phyloP scores from a whole-genome alignment of 768 basidiomycete genomes.

The Suillus weaverae region DNA sequence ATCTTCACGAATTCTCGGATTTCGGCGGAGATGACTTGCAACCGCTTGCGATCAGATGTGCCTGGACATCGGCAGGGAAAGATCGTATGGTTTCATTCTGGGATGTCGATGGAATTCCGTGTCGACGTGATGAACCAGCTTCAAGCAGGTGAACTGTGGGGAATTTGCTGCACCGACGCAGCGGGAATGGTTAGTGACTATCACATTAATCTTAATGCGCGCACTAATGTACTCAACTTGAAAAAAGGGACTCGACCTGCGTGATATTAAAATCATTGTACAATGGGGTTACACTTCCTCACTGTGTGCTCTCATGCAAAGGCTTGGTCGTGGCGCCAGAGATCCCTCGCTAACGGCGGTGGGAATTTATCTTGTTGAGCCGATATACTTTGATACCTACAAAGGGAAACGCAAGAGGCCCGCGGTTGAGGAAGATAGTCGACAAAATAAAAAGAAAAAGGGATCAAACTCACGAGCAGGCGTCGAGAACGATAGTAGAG shows the following conservation, averaged over 20 bases:
- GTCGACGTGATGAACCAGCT: slow-evolving; percentile 12
- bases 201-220: not conserved
- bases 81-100: slow-evolving; percentile 28
- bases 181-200: slow-evolving; percentile 35
- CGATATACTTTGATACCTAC: slow-evolving; percentile 14
- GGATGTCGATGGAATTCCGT: slow-evolving; percentile 16
- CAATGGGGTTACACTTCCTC: slow-evolving; percentile 15
- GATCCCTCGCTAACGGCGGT: slow-evolving; percentile 5
- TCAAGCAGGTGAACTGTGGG: slow-evolving; percentile 20
- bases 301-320: slow-evolving; percentile 17
- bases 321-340: slow-evolving; percentile 13
- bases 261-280: slow-evolving; percentile 11
- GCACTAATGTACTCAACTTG: not conserved
- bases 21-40: too few relatives aligned
- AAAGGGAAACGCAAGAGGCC: too few relatives aligned
- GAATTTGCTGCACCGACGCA: slow-evolving; percentile 31
- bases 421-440: too few relatives aligned
- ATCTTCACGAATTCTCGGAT: not conserved
- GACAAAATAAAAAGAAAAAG: too few relatives aligned
- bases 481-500: not conserved
- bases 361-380: slow-evolving; percentile 18
- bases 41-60: too few relatives aligned
- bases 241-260: slow-evolving; percentile 14
- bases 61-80: slow-evolving; percentile 7
- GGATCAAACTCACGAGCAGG: not conserved